Percentiles rank a stretch among this genome's conserved stretches.
phyloP scores from a whole-genome alignment of 2,329 filamentous ascomycete genomes.

The Colletotrichum sp. region DNA sequence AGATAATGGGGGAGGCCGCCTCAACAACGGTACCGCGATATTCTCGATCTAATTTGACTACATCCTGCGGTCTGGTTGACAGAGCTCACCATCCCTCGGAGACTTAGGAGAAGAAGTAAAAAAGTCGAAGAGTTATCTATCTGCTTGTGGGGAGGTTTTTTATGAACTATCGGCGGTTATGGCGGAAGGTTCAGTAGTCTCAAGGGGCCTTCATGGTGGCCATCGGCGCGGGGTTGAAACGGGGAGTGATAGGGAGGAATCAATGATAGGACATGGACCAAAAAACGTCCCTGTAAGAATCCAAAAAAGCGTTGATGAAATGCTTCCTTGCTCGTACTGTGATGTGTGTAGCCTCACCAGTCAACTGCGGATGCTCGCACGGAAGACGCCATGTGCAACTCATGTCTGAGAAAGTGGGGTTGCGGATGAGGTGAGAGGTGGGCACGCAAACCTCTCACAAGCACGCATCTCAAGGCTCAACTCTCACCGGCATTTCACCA shows the following conservation, averaged over 20 bases:
- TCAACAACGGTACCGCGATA: background rate
- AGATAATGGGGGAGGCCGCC: background rate
- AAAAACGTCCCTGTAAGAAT: background rate
- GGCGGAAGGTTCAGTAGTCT: background rate
- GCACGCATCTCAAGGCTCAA: background rate
- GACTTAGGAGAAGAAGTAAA: background rate
- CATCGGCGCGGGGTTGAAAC: background rate
- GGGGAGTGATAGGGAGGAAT: background rate
- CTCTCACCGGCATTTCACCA: background rate
- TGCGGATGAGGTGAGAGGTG: background rate
- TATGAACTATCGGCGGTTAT: background rate
- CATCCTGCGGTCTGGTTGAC: background rate
- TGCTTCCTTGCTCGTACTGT: background rate
- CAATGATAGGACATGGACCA: conserved; percentile 2
- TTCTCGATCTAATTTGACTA: conserved; percentile 12
- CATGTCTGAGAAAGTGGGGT: background rate
- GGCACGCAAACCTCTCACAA: background rate
- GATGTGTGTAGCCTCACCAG: background rate
- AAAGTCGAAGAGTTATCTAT: background rate
- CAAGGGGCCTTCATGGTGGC: background rate
- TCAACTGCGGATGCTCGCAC: background rate
- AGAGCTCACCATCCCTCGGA: background rate
- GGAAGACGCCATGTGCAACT: background rate
- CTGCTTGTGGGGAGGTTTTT: conserved; percentile 12
- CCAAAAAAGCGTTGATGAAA: background rate